These are phyloP conservation scores for Tuctoria greenei DNA, from an alignment of 176 grass and related monocot species.

Conservation along the genomic window DNA sequence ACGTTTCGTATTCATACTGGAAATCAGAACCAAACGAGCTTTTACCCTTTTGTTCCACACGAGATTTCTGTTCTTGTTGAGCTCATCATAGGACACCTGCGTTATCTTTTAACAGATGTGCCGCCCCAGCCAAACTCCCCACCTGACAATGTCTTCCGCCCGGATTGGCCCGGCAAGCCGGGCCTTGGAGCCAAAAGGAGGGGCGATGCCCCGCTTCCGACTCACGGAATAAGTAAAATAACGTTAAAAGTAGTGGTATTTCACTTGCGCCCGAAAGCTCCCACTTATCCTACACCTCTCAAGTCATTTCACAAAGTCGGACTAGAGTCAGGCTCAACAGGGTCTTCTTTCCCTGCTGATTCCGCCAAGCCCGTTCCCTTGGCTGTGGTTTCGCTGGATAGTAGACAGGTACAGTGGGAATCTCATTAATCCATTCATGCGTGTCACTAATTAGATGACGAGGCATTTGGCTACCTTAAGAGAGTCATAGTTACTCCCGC, in stretches of 20 bases:
- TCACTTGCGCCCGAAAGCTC: too few relatives aligned
- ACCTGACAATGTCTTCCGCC: conserved; percentile 72
- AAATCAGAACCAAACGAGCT: conserved; percentile 73
- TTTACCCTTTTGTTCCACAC: conserved; percentile 77
- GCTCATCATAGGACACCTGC: conserved; percentile 61
- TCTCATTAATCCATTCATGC: conserved; percentile 72
- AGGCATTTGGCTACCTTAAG: conserved; percentile 21
- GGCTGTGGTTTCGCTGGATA: background rate
- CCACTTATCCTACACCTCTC: too few relatives aligned
- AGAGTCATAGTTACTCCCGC: conserved; percentile 46
- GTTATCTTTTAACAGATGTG: conserved; percentile 71
- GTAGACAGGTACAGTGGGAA: conserved; percentile 37
- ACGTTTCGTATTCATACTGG: conserved; percentile 57
- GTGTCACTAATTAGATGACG: conserved; percentile 61
- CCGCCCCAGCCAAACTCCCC: conserved; percentile 58
- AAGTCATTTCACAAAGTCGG: too few relatives aligned
- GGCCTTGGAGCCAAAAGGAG: too few relatives aligned
- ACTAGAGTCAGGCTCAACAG: too few relatives aligned
- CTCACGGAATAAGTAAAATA: conserved; percentile 80
- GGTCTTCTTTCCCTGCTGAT: too few relatives aligned
- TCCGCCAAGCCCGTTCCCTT: too few relatives aligned
- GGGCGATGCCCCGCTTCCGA: conserved; percentile 46
- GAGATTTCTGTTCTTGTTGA: conserved; percentile 75
- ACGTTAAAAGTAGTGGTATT: background rate
- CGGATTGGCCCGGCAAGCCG: conserved; percentile 6